A percentile compares a stretch with the other conserved stretches of the same genome.
Conservation (phyloP, 352 stramenopile species). For the Globisporangium perplexum region DNA sequence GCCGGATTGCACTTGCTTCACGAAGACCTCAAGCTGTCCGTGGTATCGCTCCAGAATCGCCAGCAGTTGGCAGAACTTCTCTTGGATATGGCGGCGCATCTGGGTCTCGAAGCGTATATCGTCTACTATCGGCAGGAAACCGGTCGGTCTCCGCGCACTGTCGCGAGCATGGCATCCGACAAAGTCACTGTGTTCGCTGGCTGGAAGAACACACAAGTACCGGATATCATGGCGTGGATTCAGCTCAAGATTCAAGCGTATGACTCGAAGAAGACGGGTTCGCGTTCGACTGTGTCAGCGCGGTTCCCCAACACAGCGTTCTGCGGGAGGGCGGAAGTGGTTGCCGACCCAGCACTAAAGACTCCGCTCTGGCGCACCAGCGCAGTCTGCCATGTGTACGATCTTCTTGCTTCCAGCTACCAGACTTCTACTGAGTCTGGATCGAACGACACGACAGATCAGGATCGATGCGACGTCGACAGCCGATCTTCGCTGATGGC, state of each 20-base stretch:
- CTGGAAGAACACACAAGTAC: constrained; percentile 24
- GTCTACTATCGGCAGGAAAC: constrained; percentile 52
- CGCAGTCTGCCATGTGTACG: constrained; percentile 38
- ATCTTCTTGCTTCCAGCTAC: constrained; percentile 16
- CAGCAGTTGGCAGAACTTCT: constrained; percentile 36
- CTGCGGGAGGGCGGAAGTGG: background rate
- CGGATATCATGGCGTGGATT: constrained; percentile 53
- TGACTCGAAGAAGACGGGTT: background rate
- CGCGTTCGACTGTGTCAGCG: background rate
- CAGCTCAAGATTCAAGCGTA: constrained; percentile 14
- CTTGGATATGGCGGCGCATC: constrained; percentile 21
- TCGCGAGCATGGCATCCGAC: background rate
- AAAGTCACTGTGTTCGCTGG: background rate
- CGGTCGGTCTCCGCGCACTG: constrained; percentile 5
- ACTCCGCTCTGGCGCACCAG: constrained; percentile 23
- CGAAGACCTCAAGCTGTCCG: constrained; percentile 65
- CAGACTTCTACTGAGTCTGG: background rate
- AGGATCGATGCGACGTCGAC: background rate
- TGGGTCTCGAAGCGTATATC: constrained; percentile 29
- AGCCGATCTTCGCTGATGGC: constrained; percentile 31
- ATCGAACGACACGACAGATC: background rate
- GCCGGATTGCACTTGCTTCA: constrained; percentile 54
- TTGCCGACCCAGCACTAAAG: background rate
- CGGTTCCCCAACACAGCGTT: constrained; percentile 15
- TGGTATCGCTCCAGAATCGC: constrained; percentile 18